These are phyloP conservation scores for Aspergillus homomorphus DNA, from an alignment of 495 filamentous ascomycete species.

Conservation along the genomic window DNA sequence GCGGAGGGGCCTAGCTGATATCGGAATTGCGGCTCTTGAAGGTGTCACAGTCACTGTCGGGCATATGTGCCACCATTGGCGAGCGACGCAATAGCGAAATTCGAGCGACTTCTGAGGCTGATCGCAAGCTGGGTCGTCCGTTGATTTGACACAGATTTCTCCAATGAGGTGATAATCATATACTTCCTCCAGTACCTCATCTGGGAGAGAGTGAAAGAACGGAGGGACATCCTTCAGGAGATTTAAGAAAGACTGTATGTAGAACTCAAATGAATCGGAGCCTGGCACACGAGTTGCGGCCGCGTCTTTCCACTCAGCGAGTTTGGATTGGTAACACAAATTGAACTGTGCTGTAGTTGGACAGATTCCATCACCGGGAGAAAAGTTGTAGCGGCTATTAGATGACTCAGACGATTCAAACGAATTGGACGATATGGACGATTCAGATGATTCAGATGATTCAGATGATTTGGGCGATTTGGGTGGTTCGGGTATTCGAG, in stretches of 20 bases:
- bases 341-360: neutral
- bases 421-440: no score
- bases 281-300: neutral
- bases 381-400: neutral
- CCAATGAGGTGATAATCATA: slow-evolving; percentile 3
- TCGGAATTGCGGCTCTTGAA: neutral
- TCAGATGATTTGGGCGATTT: no score
- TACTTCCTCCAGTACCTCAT: slow-evolving; percentile 1
- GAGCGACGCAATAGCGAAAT: slow-evolving; percentile 16
- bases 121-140: slow-evolving; percentile 12
- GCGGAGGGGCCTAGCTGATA: slow-evolving; percentile 1
- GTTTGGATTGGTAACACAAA: neutral
- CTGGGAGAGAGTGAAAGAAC: slow-evolving; percentile 12
- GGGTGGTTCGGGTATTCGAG: no score
- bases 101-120: slow-evolving; percentile 16
- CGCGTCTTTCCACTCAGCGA: neutral
- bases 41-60: slow-evolving; percentile 3
- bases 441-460: neutral
- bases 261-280: neutral
- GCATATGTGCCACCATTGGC: slow-evolving; percentile 5
- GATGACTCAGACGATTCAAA: neutral
- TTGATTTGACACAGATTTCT: slow-evolving; percentile 12
- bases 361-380: neutral
- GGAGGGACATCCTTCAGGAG: neutral
- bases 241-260: neutral